A percentile compares a stretch with the other conserved stretches of the same genome.
phyloP scores from a whole-genome alignment of 768 basidiomycete genomes.

The Cytidiella melzeri region DNA sequence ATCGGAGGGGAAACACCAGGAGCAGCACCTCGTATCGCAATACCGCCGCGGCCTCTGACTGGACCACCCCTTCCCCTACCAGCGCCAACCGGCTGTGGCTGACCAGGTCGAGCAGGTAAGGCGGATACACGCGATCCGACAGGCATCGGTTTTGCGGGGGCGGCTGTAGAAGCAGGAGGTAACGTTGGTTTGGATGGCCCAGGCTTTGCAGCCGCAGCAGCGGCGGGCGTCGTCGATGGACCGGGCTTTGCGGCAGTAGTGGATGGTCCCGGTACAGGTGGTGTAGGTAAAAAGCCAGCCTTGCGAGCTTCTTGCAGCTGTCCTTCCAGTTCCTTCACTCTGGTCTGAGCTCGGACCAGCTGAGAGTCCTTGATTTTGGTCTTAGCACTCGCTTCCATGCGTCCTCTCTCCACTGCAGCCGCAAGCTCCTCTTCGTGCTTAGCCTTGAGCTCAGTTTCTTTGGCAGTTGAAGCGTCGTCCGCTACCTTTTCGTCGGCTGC shows the following conservation, averaged over 20 bases:
- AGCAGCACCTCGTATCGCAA: conserved; percentile 22
- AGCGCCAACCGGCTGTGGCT: conserved; percentile 29
- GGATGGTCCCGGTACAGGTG: neutral
- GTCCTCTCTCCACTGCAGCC: conserved; percentile 62
- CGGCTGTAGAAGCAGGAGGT: conserved; percentile 9
- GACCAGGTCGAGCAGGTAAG: conserved; percentile 19
- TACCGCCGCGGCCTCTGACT: conserved; percentile 10
- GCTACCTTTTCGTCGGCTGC: conserved; percentile 38
- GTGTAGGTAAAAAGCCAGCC: conserved; percentile 30
- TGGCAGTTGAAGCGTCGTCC: conserved; percentile 39
- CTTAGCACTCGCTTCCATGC: conserved; percentile 57
- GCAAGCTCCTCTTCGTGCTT: conserved; percentile 51
- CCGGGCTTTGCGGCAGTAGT: neutral
- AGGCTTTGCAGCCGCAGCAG: neutral
- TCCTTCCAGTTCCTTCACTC: conserved; percentile 63
- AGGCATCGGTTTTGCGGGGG: conserved; percentile 10
- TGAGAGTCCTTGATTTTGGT: conserved; percentile 67
- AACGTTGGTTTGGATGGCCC: conserved; percentile 1
- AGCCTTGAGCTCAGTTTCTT: conserved; percentile 40
- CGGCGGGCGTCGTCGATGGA: neutral
- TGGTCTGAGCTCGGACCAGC: conserved; percentile 51
- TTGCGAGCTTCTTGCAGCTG: conserved; percentile 54
- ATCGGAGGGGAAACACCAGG: conserved; percentile 20
- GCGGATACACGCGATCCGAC: conserved; percentile 19
- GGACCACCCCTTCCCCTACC: conserved; percentile 21